Evolutionary conservation across 2,329 filamentous ascomycete genomes (phyloP).

Genomic region (Zymoseptoria ardabiliae): DNA sequence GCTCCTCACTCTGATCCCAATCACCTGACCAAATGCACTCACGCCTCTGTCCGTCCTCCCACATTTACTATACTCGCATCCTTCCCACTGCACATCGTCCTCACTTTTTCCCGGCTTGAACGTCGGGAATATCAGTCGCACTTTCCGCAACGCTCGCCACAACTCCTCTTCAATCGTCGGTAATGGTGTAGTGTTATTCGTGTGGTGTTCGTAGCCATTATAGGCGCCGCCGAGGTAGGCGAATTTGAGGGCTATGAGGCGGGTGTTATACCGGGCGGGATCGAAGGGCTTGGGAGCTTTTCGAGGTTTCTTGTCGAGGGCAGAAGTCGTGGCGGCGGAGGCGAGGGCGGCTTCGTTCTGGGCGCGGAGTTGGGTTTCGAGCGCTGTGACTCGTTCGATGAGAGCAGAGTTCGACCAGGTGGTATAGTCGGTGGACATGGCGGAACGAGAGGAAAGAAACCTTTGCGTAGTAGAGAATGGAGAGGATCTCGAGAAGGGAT

Average conservation of each 20-base stretch:
- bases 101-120: conserved; percentile 26
- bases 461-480: background rate
- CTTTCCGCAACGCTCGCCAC: conserved; percentile 82
- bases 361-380: conserved; percentile 57
- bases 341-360: conserved; percentile 34
- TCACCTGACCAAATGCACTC: conserved; percentile 93
- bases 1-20: conserved; percentile 75
- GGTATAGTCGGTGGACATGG: conserved; percentile 44
- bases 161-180: conserved; percentile 88
- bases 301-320: conserved; percentile 25
- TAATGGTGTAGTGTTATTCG: conserved; percentile 57
- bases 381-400: conserved; percentile 57
- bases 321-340: conserved; percentile 3
- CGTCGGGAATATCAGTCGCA: conserved; percentile 70
- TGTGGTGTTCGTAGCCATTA: conserved; percentile 86
- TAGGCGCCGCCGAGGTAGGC: conserved; percentile 88
- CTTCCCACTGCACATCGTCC: conserved; percentile 65
- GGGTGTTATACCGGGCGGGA: conserved; percentile 70
- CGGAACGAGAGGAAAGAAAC: background rate
- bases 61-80: conserved; percentile 89
- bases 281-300: conserved; percentile 55
- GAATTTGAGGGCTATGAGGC: conserved; percentile 83
- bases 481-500: background rate
- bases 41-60: conserved; percentile 89
- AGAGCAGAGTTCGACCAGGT: conserved; percentile 63